Base-by-base conservation (phyloP, 140 eudicot species). In the Bidens hawaiensis region DNA sequence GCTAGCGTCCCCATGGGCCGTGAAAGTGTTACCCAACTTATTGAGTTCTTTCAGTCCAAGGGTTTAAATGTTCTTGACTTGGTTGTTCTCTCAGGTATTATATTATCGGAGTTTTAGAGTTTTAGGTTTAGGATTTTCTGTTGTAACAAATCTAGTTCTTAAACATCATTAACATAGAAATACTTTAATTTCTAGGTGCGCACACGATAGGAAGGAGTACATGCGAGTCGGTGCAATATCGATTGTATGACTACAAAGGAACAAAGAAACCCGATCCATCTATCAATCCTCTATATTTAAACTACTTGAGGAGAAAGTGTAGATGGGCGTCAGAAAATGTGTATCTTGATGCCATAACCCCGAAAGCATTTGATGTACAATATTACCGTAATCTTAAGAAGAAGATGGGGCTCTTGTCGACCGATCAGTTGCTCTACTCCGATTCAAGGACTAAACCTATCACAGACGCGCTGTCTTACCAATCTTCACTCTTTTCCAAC, bases 21-120 rank as follows among this genome's bases (percentile, higher is more conserved):
- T 25, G 97, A 90, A 68, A 77, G 67, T 5, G 56, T 86, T 4
- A 90, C 94, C 19, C 77, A 82, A 27, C 81, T 86, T 31, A 65
- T 90, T 15, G 82, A 86, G 69, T 75, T 86, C 34, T 90, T 77
- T 61, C 97, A 86, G 34, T 90, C 97, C 15, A 83, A 80, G 72
- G 97, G 97, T n/a, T 30, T 90, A n/a, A 81, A 63, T 61, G 59
- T 86, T 13, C 82, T 86, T 11, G 97, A 90, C 68, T 25, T 86
- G 81, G 89, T 86, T 23, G 94, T 83, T 54, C 97, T 90, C 66
- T 90, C 97, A 46, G 97, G 95, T 86, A 67, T 25, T n/a, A n/a
- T n/a, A n/a, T n/a, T n/a, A n/a, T n/a, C n/a, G n/a, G n/a, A n/a
- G n/a, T n/a, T n/a, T n/a, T n/a, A n/a, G n/a, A n/a, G n/a, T n/a